Evolutionary conservation across 1,284 basidiomycete species (phyloP), one percentile per base, ranked within the genome.

Genomic region (Papiliotrema terrestris): DNA sequence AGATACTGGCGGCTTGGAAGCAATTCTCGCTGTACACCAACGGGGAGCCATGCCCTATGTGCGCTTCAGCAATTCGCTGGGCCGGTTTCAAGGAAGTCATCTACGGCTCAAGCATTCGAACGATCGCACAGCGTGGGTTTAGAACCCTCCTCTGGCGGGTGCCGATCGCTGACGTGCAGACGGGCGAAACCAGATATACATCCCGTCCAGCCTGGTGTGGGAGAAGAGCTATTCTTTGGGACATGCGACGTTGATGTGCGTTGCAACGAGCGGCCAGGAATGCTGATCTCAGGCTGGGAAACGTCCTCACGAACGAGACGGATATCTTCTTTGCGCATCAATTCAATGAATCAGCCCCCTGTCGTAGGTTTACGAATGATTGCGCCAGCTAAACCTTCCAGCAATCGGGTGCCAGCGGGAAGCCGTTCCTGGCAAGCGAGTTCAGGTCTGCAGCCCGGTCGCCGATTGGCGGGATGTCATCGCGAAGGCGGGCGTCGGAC

Each of bases 41-140:
- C 55, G 65, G 65, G 19, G 65, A 67, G 52, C 65, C 63, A 37
- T 65, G 65, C 45, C 61, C 65, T 1, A 67, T 67, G 65, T 67
- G 65, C 42, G 65, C 61, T 1, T 58, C 59, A 8, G 63, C 65
- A 11, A 62, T 63, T 29, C 58, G 63, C 9, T 67, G 63, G 65
- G 65, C 65, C 2, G 65, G 61, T 3, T 67, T 67, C 63, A 65
- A 63, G 41, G 65, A 67, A 52, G 59, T 67, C 17, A 62, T 67
- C 13, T 67, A 67, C 45, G 65, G 63, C 0, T 49, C 58, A 14
- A 63, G 61, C 37, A 65, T 65, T 20, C 35, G 54, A 47, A 65
- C 57, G n/a, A 63, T 67, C 23, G 65, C 63, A 1, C 58, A 63
- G 49, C 47, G 65, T 67, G 49, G 52, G 65, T 57, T 11, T 32